Evolutionary conservation across 2,329 filamentous ascomycete species (phyloP), one percentile per base, ranked within the genome.

Genomic region (Fusarium poae): DNA sequence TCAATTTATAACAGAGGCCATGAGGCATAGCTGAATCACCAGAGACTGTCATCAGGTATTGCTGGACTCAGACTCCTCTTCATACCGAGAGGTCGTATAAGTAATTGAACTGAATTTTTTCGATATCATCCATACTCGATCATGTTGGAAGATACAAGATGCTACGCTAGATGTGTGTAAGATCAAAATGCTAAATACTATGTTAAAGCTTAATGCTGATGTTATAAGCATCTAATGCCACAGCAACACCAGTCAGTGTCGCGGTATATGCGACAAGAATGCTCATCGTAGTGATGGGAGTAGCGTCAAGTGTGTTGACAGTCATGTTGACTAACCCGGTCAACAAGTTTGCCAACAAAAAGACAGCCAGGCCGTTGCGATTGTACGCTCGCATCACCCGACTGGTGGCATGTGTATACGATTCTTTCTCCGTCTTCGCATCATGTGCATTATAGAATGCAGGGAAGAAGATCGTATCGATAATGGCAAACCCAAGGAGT

Each of bases 271-370:
- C 87, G 23, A 93, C 79, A 67, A 99, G 78, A 34, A 97, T 88
- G 0, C 79, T 89, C 88, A 97, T 92, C 0, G 94, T 88, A 57
- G 82, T 78, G 5, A 85, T 73, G 11, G 88, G 86, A 6, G 84
- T 84, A 67, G 91, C 88, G 76, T 95, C 86, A 68, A 98, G 80
- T 4, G 96, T 99, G 39, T 91, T 90, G 56, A 98, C 79, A 6
- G 90, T 92, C 84, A 99, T 84, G 77, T 99, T 99, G 55, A 98
- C 91, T 18, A 93, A 76, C 0, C 96, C 96, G 1, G 96, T 99
- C 66, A 97, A 79, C 46, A 99, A 79, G 76, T 99, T 99, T 4
- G 96, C 94, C 37, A 94, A 75, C 61, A 99, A 79, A 76, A 99
- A 99, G 1, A 98, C 80, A 1, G 88, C 89, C 46, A 99, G 82